Percentiles rank a stretch among this genome's conserved stretches.
phyloP scores from a whole-genome alignment of 2,329 filamentous ascomycete species.

The Aspergillus sp. region DNA sequence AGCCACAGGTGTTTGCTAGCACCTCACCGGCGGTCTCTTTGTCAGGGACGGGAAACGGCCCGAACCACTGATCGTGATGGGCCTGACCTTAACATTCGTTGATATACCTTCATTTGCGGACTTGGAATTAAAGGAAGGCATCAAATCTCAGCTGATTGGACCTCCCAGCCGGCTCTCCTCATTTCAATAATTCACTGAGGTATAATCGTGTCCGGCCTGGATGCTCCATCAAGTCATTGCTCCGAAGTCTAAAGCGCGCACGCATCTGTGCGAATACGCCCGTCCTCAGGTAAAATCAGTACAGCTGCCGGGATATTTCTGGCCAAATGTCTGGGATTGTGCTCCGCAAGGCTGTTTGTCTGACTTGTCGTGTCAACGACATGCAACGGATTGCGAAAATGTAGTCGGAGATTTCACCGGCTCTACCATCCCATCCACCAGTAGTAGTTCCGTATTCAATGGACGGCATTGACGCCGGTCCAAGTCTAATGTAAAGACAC shows the following conservation, averaged over 20 bases:
- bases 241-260: not conserved
- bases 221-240: too few species aligned
- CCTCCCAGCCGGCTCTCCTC: too few species aligned
- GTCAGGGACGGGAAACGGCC: conserved; percentile 26
- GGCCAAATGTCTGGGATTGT: conserved; percentile 19
- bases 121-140: too few species aligned
- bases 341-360: not conserved
- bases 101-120: too few species aligned
- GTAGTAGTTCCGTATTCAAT: conserved; percentile 11
- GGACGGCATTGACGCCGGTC: conserved; percentile 15
- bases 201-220: too few species aligned
- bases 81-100: conserved; percentile 21
- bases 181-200: too few species aligned
- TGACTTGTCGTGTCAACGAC: not conserved
- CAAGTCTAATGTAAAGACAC: conserved; percentile 20
- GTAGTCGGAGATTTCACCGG: conserved; percentile 1
- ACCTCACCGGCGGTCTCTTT: conserved; percentile 22
- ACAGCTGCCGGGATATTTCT: conserved; percentile 19
- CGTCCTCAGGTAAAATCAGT: conserved; percentile 12
- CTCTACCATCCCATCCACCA: conserved; percentile 22
- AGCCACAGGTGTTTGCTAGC: conserved; percentile 10
- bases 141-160: too few species aligned
- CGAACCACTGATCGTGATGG: conserved; percentile 26
- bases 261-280: conserved; percentile 18
- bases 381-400: not conserved